Base-by-base conservation (phyloP, 345 rosid species). In the Nasturtium officinale region DNA sequence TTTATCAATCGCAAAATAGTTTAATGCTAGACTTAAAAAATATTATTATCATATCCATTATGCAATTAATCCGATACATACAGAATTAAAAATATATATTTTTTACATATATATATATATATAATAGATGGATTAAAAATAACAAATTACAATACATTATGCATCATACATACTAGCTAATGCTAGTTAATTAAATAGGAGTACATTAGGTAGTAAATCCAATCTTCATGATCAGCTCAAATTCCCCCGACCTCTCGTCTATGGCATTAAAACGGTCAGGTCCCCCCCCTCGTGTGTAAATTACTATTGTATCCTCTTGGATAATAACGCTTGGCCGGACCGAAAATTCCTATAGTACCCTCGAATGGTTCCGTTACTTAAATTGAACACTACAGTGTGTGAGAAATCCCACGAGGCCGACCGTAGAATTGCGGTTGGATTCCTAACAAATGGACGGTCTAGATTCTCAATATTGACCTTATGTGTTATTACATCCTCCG, bases 381-480 rank as follows among this genome's bases (percentile, higher is more conserved):
- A n/a, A 45, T 7, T n/a, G 10, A 17, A 60, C 62, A 42, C 73
- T 63, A 65, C 65, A 77, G 56, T 57, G 72, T 29, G 61, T 0
- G 38, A 17, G 75, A 69, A 38, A 53, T 30, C 47, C 61, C 76
- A 77, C 37, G 76, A 63, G 80, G 80, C 71, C 80, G 80, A 76
- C 80, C 63, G 10, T 13, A 28, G n/a, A 18, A 56, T 15, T 1
- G 18, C 18, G 13, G 74, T 67, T 61, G 15, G 0, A 29, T 69
- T 61, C 33, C 3, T 42, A 29, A 69, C 71, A 62, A 47, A 63
- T 62, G 65, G 53, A 76, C 79, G 75, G 79, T 61, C 6, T 0
- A 15, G 71, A 61, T 61, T 30, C 0, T 4, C 29, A 53, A 42
- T 11, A 45, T 58, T n/a, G 71, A 57, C 72, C 65, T 57, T 56